These are phyloP conservation scores for Orbilia ellipsospora DNA, from an alignment of 2,329 filamentous ascomycete genomes.

Conservation along the genomic window DNA sequence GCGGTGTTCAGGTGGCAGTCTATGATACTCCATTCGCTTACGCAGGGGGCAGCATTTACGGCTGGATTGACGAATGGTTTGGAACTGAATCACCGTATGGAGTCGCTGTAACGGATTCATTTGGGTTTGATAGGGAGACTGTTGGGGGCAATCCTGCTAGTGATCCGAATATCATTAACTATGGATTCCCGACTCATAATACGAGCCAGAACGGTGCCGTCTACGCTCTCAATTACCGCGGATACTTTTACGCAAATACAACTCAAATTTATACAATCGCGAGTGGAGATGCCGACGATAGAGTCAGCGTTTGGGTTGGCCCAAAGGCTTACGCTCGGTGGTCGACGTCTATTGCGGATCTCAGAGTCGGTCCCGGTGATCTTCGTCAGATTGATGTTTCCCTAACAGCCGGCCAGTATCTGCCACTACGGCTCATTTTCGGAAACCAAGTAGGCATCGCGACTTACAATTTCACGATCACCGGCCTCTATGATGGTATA, in stretches of 20 bases:
- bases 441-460: slow-evolving; percentile 7
- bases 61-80: slow-evolving; percentile 15
- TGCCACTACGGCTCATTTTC: slow-evolving; percentile 6
- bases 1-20: slow-evolving; percentile 9
- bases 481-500: slow-evolving; percentile 1
- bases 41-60: background rate
- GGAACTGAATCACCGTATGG: background rate
- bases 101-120: background rate
- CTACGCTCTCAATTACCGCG: slow-evolving; percentile 16
- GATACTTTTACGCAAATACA: slow-evolving; percentile 16
- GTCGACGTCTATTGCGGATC: background rate
- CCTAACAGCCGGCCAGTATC: background rate
- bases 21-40: slow-evolving; percentile 20
- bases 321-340: slow-evolving; percentile 5
- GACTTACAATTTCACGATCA: slow-evolving; percentile 9
- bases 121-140: background rate
- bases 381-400: too few relatives aligned
- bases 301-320: slow-evolving; percentile 6
- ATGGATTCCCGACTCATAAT: background rate
- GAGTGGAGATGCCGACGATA: slow-evolving; percentile 4
- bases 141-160: background rate
- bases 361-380: background rate
- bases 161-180: background rate
- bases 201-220: background rate
- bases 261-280: background rate